Base-by-base conservation (phyloP, 1,284 basidiomycete genomes). In the Laetiporus sulphureus region DNA sequence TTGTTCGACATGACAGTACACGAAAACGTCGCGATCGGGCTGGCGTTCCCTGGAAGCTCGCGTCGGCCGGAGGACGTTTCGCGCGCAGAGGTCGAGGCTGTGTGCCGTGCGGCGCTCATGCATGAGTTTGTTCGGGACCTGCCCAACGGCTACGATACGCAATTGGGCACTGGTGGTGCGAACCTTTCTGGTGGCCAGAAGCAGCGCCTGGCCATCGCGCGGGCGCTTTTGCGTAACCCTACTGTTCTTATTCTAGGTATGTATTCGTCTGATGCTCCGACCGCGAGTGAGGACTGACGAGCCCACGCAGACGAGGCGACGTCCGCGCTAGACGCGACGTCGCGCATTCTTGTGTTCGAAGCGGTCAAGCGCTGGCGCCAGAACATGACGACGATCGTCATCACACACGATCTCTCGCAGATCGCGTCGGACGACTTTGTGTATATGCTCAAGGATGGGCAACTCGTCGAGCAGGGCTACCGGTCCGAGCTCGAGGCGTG, bases 351-450 rank as follows among this genome's bases (percentile, higher is more conserved):
- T 31, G 91, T 98, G 7, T 91, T 91, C 50, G 85, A 91, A 49
- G 91, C 91, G 0, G 76, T 98, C 64, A 88, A 88, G 57, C 64
- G 65, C 15, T 94, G 91, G 89, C 73, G 92, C 16, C 63, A 62
- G 19, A 85, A 88, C 62, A 83, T 79, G 57, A 96, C 94, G 0
- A 99, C 95, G 0, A 84, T 99, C 56, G 84, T 98, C 46, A 96
- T 98, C 64, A 97, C 94, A 0, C 95, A 98, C 62, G 94, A 98
- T 56, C 77, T 98, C 10, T 83, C 84, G 0, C 89, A 93, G 55
- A 89, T 99, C 52, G 67, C 68, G 3, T 41, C 69, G 0, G 64
- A 71, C 13, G 94, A 98, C 62, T 98, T 95, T 53, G 86, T 95
- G 12, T 97, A 98, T 60, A 85, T 98, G 3, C 80, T 99, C 71